Evolutionary conservation across 805 yeast species (phyloP).

Genomic region (Schwanniomyces polymorphus): DNA sequence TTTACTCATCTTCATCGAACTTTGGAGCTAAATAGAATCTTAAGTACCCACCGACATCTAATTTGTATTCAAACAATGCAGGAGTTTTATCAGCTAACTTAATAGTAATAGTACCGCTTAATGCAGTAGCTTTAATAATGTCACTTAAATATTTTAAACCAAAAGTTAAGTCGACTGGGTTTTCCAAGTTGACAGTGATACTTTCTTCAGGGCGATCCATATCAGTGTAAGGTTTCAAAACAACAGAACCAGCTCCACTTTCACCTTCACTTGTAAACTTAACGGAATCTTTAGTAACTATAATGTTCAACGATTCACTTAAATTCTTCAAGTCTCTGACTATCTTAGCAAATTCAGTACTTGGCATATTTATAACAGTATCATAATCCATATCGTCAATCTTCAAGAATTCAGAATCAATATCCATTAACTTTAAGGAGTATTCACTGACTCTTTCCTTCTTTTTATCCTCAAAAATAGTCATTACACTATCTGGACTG

Average conservation of each 20-base stretch:
- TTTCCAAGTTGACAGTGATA: slow-evolving; percentile 73
- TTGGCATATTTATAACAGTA: slow-evolving; percentile 82
- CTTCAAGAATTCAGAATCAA: slow-evolving; percentile 90
- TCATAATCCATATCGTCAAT: slow-evolving; percentile 94
- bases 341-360: slow-evolving; percentile 83
- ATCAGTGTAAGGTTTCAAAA: slow-evolving; percentile 80
- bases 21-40: slow-evolving; percentile 97
- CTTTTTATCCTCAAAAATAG: slow-evolving; percentile 87
- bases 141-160: slow-evolving; percentile 90
- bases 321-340: slow-evolving; percentile 84
- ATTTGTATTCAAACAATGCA: slow-evolving; percentile 87
- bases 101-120: slow-evolving; percentile 75
- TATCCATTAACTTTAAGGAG: slow-evolving; percentile 89
- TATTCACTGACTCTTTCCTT: slow-evolving; percentile 93
- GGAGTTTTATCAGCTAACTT: slow-evolving; percentile 91
- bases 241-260: slow-evolving; percentile 82
- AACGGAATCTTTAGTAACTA: slow-evolving; percentile 89
- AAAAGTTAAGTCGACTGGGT: slow-evolving; percentile 85
- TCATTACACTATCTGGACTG: slow-evolving; percentile 71
- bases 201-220: slow-evolving; percentile 78
- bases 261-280: slow-evolving; percentile 91
- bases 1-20: slow-evolving; percentile 80
- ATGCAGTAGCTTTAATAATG: slow-evolving; percentile 85
- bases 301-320: slow-evolving; percentile 82
- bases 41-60: slow-evolving; percentile 83